These are phyloP conservation scores for Geotrichum phurueaensis DNA, from an alignment of 1,139 yeast genomes.

Conservation along the genomic window DNA sequence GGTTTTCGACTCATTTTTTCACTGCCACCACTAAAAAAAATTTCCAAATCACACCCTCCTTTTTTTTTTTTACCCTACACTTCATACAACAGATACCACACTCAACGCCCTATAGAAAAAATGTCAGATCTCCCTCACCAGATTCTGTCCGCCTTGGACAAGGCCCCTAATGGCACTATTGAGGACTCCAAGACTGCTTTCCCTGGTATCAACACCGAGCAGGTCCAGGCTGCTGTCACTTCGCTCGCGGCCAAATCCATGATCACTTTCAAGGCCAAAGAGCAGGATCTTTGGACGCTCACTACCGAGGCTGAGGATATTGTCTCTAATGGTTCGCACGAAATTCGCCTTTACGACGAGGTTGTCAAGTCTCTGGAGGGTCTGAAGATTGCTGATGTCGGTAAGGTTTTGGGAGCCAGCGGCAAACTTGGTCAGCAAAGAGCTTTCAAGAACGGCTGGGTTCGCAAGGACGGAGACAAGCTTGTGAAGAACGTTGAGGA, in stretches of 20 bases:
- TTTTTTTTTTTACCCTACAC: background rate
- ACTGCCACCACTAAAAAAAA: background rate
- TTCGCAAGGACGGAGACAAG: slow-evolving; percentile 76
- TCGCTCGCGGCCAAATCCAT: slow-evolving; percentile 81
- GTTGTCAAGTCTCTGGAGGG: slow-evolving; percentile 73
- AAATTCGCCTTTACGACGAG: slow-evolving; percentile 70
- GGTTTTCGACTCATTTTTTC: background rate
- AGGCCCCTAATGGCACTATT: slow-evolving; percentile 47
- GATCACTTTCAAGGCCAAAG: slow-evolving; percentile 68
- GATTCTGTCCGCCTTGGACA: slow-evolving; percentile 58
- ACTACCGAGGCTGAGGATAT: slow-evolving; percentile 82
- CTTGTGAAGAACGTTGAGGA: slow-evolving; percentile 49
- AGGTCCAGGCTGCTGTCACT: slow-evolving; percentile 69
- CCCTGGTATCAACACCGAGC: slow-evolving; percentile 48
- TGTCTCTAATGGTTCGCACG: slow-evolving; percentile 79
- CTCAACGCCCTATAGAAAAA: background rate
- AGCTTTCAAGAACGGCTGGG: slow-evolving; percentile 98
- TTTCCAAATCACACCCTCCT: background rate
- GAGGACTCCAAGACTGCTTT: slow-evolving; percentile 57
- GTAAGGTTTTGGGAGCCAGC: slow-evolving; percentile 65
- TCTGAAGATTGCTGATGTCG: slow-evolving; percentile 75
- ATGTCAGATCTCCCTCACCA: slow-evolving; percentile 47
- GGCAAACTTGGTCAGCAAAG: slow-evolving; percentile 95
- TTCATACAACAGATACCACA: background rate
- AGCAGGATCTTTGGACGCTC: slow-evolving; percentile 68